A percentile compares a stretch with the other conserved stretches of the same genome.
Conservation (phyloP, 2,329 filamentous ascomycete species). For the Colletotrichum incanum region DNA sequence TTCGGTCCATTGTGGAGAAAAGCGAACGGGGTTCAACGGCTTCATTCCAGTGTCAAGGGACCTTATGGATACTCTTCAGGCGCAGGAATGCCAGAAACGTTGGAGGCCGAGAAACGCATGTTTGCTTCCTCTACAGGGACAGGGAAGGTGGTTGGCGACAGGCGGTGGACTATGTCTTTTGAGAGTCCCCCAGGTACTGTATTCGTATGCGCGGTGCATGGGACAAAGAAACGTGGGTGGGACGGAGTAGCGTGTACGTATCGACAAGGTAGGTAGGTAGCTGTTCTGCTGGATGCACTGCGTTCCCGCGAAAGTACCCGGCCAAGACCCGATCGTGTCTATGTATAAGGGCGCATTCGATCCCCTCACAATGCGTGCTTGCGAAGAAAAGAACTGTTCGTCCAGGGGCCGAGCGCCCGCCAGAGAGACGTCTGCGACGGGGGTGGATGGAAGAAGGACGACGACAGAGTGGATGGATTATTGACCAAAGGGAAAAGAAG, state of each 20-base stretch:
- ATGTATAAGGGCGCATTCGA: background rate
- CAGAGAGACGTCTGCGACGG: background rate
- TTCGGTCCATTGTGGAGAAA: background rate
- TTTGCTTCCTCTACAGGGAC: constrained; percentile 29
- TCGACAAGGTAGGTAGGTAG: background rate
- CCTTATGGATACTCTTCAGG: background rate
- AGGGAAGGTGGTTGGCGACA: background rate
- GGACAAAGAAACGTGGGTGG: constrained; percentile 1
- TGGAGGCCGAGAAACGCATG: constrained; percentile 27
- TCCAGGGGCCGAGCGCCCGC: background rate
- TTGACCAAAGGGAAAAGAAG: background rate
- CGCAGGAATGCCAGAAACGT: constrained; percentile 33
- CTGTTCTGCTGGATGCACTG: background rate
- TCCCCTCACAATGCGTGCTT: background rate
- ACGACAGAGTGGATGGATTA: constrained; percentile 1
- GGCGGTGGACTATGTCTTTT: constrained; percentile 19
- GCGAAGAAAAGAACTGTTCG: background rate
- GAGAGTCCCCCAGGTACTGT: background rate
- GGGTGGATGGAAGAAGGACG: background rate
- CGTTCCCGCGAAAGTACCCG: background rate
- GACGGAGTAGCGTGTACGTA: background rate
- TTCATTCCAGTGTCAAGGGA: constrained; percentile 11
- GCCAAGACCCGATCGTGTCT: background rate
- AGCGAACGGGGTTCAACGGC: constrained; percentile 32
- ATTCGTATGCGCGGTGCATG: background rate